These are phyloP conservation scores for Phoma sp. DNA, from an alignment of 2,329 filamentous ascomycete species.

Conservation along the genomic window DNA sequence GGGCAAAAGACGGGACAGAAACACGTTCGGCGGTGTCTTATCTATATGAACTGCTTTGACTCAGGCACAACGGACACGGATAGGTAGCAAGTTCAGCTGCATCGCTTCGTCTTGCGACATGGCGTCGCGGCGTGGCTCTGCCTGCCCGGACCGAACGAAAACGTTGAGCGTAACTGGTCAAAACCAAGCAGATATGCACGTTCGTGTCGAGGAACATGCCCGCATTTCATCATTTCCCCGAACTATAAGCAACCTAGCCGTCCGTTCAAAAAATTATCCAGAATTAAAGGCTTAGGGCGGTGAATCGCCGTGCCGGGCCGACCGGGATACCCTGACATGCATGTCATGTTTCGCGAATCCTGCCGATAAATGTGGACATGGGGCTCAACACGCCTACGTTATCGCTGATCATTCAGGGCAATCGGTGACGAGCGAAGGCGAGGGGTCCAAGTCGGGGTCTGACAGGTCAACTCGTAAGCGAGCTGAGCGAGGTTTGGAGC, in stretches of 20 bases:
- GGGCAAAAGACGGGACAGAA: not conserved
- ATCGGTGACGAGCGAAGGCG: not conserved
- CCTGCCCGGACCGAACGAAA: not conserved
- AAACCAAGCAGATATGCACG: not conserved
- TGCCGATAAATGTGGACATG: constrained; percentile 17
- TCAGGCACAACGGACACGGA: constrained; percentile 10
- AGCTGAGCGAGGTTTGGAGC: not conserved
- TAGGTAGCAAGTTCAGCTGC: constrained; percentile 6
- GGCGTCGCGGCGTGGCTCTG: constrained; percentile 12
- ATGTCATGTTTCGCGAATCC: constrained; percentile 7
- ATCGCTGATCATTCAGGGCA: not conserved
- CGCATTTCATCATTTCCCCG: constrained; percentile 3
- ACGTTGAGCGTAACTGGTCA: constrained; percentile 5
- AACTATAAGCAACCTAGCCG: constrained; percentile 10
- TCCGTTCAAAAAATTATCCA: constrained; percentile 7
- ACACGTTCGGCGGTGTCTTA: not conserved
- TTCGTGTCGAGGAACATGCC: not conserved
- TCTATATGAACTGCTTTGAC: constrained; percentile 10
- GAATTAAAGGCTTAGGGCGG: constrained; percentile 5
- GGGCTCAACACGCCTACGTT: constrained; percentile 10
- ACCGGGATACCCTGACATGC: constrained; percentile 8
- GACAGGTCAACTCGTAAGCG: not conserved
- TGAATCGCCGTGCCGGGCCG: constrained; percentile 8
- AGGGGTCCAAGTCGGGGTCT: not conserved
- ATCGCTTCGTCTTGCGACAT: constrained; percentile 7